Evolutionary conservation across 768 basidiomycete genomes (phyloP), one percentile per base, ranked within the genome.

Genomic region (Favolaschia claudopus): DNA sequence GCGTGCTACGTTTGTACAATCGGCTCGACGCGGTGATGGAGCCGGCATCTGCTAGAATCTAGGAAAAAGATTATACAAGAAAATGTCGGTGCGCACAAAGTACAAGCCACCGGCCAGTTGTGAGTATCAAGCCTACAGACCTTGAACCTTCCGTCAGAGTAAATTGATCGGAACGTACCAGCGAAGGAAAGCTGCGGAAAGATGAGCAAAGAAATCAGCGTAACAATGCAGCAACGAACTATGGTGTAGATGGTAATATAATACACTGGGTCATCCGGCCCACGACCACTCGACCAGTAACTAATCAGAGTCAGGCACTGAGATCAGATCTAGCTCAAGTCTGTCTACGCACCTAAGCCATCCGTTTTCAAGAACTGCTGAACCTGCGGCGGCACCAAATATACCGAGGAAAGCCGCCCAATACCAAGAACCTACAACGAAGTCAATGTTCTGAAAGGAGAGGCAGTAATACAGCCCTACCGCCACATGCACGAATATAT

Each of bases 21-120:
- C 88, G 82, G 2, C 78, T 80, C 4, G 92, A 93, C 5, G 93
- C 92, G 52, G 83, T 83, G 57, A 96, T 88, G 20, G 90, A 89
- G 10, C 94, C 95, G 25, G 75, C 76, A 72, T 95, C 86, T 79
- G n/a, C 20, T 10, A 67, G 45, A 34, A 68, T 49, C 28, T 10
- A 47, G 29, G 67, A 14, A 68, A 15, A 28, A 27, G 9, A 52
- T 20, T 15, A 12, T 31, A 17, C 58, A 27, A 14, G 19, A 29
- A 28, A 34, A 45, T 9, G 14, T 29, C 37, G 9, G 12, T 10
- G 76, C 84, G 69, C 64, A 86, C 85, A 96, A 17, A 94, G 83
- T 6, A 92, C 76, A 48, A 90, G 85, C 79, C 83, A 91, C 25
- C 89, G 80, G 47, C 82, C 51, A 7, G 87, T 91, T 2, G 79